Base-by-base conservation (phyloP, 352 stramenopile genomes). In the Phytophthora lateralis region DNA sequence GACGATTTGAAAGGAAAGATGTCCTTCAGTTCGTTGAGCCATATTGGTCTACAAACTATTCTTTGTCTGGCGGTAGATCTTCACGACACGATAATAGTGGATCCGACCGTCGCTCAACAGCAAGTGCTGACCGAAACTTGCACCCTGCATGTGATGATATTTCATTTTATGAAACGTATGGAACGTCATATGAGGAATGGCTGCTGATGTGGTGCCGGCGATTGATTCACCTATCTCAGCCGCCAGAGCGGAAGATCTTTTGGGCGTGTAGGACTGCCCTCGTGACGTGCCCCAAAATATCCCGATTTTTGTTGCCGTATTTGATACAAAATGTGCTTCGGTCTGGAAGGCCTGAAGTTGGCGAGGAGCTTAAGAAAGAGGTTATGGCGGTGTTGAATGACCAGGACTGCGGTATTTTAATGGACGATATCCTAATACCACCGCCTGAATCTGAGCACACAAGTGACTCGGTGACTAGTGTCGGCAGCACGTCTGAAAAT, bases 11-110 rank as follows among this genome's bases (percentile, higher is more conserved):
- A 35, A 75, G 82, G 18, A 92, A 91, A 57, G 76, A 91, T 39
- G 80, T 97, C 6, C 63, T 96, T 35, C 83, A 97, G 61, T 90
- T 95, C 55, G 77, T 97, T 7, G 85, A 93, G 43, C 90, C 89
- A 9, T 97, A 96, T 50, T 97, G 88, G 90, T 90, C 83, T 38
- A 95, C 89, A 24, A 88, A 91, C 35, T 97, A 97, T 60, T 65
- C 60, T 2, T 34, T 93, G 10, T 66, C 47, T 41, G 64, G 53
- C 27, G 42, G 59, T 60, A 57, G 55, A 34, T 69, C 64, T 35
- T 69, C 65, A 10, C 55, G 59, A 2, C 41, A 42, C 15, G 52
- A 53, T 14, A 66, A 29, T 12, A 55, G 29, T 49, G 49, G 41
- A 18, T 55, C 55, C 24, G 57, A 64, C 11, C 53, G 49, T 6